These are phyloP conservation scores for Vachellia pachyceras DNA, from an alignment of 306 rosid genomes.

Conservation along the genomic window DNA sequence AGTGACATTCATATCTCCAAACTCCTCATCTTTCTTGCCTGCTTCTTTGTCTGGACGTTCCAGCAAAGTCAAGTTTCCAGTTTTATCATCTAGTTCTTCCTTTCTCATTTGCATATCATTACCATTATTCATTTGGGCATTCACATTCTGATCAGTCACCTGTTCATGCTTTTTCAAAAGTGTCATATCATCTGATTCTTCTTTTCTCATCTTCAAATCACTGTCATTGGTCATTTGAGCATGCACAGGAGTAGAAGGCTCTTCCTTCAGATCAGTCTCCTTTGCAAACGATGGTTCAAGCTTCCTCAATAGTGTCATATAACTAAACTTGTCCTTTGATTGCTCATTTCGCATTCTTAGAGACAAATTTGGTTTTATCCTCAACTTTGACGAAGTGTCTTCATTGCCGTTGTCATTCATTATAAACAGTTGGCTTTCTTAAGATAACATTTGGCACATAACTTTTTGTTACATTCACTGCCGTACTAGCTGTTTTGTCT, in stretches of 20 bases:
- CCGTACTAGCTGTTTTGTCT: conserved; percentile 38
- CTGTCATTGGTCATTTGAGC: conserved; percentile 39
- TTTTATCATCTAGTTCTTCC: conserved; percentile 47
- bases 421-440: conserved; percentile 68
- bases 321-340: conserved; percentile 68
- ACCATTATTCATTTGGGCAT: conserved; percentile 40
- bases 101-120: conserved; percentile 40
- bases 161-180: conserved; percentile 82
- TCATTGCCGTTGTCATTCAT: conserved; percentile 60
- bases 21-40: conserved; percentile 24
- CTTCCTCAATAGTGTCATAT: conserved; percentile 85
- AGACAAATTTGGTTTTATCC: conserved; percentile 73
- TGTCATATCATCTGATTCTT: conserved; percentile 63
- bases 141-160: conserved; percentile 33
- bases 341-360: conserved; percentile 55
- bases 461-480: conserved; percentile 44
- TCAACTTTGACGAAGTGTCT: conserved; percentile 55
- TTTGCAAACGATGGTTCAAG: conserved; percentile 56
- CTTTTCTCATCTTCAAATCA: conserved; percentile 45
- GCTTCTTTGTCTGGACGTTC: conserved; percentile 54
- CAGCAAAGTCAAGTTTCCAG: conserved; percentile 51
- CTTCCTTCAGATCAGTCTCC: conserved; percentile 39
- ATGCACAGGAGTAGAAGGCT: conserved; percentile 38
- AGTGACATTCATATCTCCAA: conserved; percentile 38
- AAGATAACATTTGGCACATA: conserved; percentile 80